Evolutionary conservation across 2,329 filamentous ascomycete species (phyloP).

Genomic region (Monosporascus sp.): DNA sequence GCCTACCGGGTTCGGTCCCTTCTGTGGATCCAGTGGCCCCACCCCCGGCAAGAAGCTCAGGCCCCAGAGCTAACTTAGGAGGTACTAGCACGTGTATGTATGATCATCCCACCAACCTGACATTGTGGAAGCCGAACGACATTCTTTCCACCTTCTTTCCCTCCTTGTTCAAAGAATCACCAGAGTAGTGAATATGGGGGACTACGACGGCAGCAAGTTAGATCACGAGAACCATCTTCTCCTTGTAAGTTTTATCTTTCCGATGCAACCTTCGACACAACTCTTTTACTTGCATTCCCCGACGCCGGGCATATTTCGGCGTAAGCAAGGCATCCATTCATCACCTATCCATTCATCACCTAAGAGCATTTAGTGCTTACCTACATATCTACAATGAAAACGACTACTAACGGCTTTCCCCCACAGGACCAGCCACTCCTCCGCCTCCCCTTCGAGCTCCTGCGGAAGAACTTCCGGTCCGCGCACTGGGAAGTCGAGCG

Average conservation of each 20-base stretch:
- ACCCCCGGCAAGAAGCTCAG: neutral
- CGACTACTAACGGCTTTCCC: slow-evolving; percentile 2
- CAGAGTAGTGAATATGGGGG: slow-evolving; percentile 42
- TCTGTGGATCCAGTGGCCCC: neutral
- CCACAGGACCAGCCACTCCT: slow-evolving; percentile 85
- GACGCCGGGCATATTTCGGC: too few relatives aligned
- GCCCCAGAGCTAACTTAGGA: neutral
- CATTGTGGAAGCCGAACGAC: neutral
- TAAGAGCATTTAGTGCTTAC: neutral
- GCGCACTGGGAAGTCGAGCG: slow-evolving; percentile 73
- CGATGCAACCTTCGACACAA: neutral
- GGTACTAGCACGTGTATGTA: neutral
- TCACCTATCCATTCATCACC: too few relatives aligned
- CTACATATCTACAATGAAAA: neutral
- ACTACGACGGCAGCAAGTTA: slow-evolving; percentile 59
- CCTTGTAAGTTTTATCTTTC: slow-evolving; percentile 45
- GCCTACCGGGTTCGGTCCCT: neutral
- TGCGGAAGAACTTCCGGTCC: slow-evolving; percentile 89
- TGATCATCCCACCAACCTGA: neutral
- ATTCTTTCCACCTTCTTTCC: too few relatives aligned
- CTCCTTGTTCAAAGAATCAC: too few relatives aligned
- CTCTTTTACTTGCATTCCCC: neutral
- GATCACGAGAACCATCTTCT: slow-evolving; percentile 72
- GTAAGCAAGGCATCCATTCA: too few relatives aligned
- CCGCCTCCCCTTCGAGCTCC: slow-evolving; percentile 85